Conservation (phyloP, 441 rosid genomes). For the Jatropha podagrica region DNA sequence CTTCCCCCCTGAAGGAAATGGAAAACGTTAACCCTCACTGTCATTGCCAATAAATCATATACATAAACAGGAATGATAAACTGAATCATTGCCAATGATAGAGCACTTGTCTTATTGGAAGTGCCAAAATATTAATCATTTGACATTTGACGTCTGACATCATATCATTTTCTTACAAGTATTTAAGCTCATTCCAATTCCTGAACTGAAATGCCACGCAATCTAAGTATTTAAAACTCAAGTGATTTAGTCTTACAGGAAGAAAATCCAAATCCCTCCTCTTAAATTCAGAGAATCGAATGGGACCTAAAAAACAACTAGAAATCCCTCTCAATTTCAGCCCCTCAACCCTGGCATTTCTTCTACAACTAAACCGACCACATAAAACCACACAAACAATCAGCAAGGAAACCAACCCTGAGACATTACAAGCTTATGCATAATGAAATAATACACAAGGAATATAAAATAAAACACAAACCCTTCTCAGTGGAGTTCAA, state of each 20-base stretch:
- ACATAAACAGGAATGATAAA: background rate
- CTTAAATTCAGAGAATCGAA: background rate
- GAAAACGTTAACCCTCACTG: background rate
- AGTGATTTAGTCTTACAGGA: background rate
- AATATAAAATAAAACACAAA: background rate
- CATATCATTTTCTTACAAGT: background rate
- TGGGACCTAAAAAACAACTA: background rate
- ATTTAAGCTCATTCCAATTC: background rate
- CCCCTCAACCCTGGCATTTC: background rate
- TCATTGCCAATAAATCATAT: background rate
- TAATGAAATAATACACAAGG: background rate
- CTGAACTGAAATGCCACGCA: background rate
- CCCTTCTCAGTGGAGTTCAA: background rate
- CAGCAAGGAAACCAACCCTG: background rate
- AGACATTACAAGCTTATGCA: background rate
- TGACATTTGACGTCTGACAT: background rate
- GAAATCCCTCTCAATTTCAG: background rate
- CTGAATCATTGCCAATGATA: background rate
- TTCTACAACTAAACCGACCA: background rate
- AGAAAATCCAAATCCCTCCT: background rate
- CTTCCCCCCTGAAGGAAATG: constrained; percentile 61
- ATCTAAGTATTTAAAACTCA: background rate
- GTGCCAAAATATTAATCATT: background rate
- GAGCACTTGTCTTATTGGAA: background rate
- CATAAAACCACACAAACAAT: background rate